Conservation (phyloP, 257 asterid species). For the Jaltomata sinuosa region DNA sequence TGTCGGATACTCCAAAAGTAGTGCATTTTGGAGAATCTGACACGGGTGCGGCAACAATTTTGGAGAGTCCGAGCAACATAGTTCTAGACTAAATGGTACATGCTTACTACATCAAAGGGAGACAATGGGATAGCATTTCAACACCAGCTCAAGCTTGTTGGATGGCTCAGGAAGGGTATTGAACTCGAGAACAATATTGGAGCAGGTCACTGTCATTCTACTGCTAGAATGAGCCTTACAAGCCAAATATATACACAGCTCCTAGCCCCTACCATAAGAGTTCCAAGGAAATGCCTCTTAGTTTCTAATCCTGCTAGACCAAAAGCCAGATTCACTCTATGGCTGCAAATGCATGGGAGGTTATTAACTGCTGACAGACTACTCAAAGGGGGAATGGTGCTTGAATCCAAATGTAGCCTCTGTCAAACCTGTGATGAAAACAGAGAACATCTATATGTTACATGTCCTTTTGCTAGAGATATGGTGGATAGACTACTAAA, state of each 20-base stretch:
- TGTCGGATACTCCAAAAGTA: not conserved
- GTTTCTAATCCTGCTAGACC: not conserved
- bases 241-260: not conserved
- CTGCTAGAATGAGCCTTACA: not conserved
- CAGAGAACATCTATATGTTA: not conserved
- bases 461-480: not conserved
- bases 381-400: not conserved
- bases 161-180: not conserved
- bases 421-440: not conserved
- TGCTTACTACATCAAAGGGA: not conserved
- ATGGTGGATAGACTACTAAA: not conserved
- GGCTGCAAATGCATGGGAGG: not conserved
- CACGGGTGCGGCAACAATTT: not conserved
- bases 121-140: not conserved
- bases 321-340: not conserved
- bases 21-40: not conserved
- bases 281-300: not conserved
- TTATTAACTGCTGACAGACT: not conserved
- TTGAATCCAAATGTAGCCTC: not conserved
- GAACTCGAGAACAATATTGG: not conserved
- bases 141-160: not conserved
- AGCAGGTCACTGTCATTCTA: not conserved
- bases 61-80: not conserved
- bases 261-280: not conserved
- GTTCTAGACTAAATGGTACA: not conserved